Percentiles rank a stretch among this genome's conserved stretches.
Evolutionary conservation across 2,329 filamentous ascomycete species (phyloP).

Genomic region (Aspergillus ibericus): DNA sequence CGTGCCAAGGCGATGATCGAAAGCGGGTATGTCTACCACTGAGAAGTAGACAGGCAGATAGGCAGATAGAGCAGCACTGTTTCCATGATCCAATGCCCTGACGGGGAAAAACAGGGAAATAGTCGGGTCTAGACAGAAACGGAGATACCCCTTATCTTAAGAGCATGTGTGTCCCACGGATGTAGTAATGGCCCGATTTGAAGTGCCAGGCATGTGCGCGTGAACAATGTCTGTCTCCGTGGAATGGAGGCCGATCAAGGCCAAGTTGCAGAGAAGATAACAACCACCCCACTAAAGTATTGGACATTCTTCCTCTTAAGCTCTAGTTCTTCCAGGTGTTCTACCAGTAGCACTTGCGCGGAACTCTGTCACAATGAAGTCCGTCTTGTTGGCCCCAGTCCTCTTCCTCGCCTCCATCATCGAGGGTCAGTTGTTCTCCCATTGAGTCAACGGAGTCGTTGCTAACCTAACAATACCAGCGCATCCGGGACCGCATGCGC

Average conservation of each 20-base stretch:
- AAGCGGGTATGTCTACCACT: not conserved
- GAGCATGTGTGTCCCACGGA: too few species aligned
- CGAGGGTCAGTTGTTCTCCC: not conserved
- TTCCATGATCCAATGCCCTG: not conserved
- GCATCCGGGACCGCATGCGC: not conserved
- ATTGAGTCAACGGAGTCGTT: not conserved
- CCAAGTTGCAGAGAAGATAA: too few species aligned
- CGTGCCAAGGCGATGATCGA: not conserved
- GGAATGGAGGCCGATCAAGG: too few species aligned
- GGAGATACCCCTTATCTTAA: too few species aligned
- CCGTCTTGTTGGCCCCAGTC: not conserved
- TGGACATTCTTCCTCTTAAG: not conserved
- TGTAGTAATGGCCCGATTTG: too few species aligned
- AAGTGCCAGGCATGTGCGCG: too few species aligned
- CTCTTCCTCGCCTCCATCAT: not conserved
- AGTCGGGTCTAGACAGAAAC: too few species aligned
- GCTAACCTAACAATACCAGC: not conserved
- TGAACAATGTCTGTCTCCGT: too few species aligned
- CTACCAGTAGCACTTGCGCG: not conserved
- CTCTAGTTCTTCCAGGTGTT: not conserved
- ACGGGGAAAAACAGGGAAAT: too few species aligned
- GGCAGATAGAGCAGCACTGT: too few species aligned
- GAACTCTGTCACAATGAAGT: not conserved
- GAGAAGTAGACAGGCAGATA: not conserved
- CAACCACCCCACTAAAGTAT: too few species aligned